A percentile compares a stretch with the other conserved stretches of the same genome.
Conservation (phyloP, 495 filamentous ascomycete genomes). For the Delitschia confertaspora region DNA sequence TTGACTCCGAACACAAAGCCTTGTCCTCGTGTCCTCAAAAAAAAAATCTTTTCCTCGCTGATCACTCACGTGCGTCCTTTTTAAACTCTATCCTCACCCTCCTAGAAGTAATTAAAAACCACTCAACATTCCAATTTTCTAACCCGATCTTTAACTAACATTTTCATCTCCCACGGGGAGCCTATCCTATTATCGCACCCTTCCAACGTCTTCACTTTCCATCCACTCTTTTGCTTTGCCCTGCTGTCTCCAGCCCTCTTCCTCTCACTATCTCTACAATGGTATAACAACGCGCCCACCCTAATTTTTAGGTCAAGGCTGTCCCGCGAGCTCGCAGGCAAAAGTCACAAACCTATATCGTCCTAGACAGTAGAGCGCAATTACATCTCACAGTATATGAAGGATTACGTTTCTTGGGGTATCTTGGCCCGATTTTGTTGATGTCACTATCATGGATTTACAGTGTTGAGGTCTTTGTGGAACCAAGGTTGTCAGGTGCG, state of each 20-base stretch:
- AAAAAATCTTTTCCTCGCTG: too few species aligned
- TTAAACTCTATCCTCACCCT: too few species aligned
- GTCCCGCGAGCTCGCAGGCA: slow-evolving; percentile 13
- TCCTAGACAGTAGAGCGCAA: slow-evolving; percentile 20
- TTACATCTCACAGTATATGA: slow-evolving; percentile 18
- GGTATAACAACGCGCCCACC: slow-evolving; percentile 2
- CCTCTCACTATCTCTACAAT: slow-evolving; percentile 14
- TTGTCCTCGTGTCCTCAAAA: too few species aligned
- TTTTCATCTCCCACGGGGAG: too few species aligned
- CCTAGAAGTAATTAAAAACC: too few species aligned
- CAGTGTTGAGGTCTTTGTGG: not conserved
- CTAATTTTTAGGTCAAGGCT: slow-evolving; percentile 17
- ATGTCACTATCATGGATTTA: not conserved
- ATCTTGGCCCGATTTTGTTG: not conserved
- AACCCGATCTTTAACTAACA: too few species aligned
- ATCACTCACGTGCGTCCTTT: too few species aligned
- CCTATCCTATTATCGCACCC: not conserved
- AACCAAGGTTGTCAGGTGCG: not conserved
- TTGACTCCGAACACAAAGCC: too few species aligned
- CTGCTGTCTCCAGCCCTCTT: slow-evolving; percentile 7
- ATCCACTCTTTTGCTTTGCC: slow-evolving; percentile 5
- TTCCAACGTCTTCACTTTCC: not conserved
- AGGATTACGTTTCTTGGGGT: not conserved
- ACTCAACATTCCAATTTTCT: too few species aligned
- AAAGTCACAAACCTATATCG: slow-evolving; percentile 20